Evolutionary conservation across 2,329 filamentous ascomycete genomes (phyloP).

Genomic region (Aspergillus glaucus): DNA sequence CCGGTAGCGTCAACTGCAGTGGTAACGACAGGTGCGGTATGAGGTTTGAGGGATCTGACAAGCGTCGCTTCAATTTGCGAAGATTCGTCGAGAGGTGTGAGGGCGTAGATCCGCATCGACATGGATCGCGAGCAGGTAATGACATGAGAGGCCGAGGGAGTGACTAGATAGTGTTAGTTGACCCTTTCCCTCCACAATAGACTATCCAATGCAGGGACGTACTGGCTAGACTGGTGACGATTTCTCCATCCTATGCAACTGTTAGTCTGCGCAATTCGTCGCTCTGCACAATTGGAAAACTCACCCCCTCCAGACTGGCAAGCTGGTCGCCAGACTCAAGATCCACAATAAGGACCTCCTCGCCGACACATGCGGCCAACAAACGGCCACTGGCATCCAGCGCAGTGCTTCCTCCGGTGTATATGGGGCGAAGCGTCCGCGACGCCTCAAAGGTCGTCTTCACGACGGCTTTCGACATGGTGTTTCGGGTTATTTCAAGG

Average conservation of each 20-base stretch:
- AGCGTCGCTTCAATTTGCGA: conserved; percentile 61
- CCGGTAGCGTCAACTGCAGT: conserved; percentile 79
- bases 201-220: conserved; percentile 12
- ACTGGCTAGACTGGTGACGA: conserved; percentile 42
- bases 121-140: conserved; percentile 91
- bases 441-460: conserved; percentile 87
- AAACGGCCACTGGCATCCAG: conserved; percentile 75
- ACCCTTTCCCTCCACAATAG: background rate
- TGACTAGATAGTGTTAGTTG: conserved; percentile 51
- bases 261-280: conserved; percentile 10
- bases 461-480: conserved; percentile 48
- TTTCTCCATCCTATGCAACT: conserved; percentile 55
- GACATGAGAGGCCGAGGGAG: conserved; percentile 79
- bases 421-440: conserved; percentile 83
- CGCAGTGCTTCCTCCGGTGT: conserved; percentile 81
- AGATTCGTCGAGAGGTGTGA: conserved; percentile 54
- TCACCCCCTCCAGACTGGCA: conserved; percentile 78
- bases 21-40: conserved; percentile 82
- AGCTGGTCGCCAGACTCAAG: conserved; percentile 75
- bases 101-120: conserved; percentile 83
- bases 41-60: conserved; percentile 77
- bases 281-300: conserved; percentile 23
- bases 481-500: conserved; percentile 3
- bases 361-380: conserved; percentile 81
- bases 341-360: conserved; percentile 84